Conservation (phyloP, 75 land plant species). For the Sequoia sempervirens region DNA sequence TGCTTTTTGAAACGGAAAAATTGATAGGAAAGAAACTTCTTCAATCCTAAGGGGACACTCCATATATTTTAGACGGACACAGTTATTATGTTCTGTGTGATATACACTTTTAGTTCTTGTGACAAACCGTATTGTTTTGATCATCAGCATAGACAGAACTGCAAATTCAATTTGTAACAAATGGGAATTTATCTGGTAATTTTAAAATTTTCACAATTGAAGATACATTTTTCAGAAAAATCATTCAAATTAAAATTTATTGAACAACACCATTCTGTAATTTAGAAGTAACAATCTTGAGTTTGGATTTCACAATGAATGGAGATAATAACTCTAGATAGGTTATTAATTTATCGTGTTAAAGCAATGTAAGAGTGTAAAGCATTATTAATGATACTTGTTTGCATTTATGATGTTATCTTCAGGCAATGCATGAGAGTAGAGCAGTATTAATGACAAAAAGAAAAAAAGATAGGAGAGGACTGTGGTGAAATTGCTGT, state of each 20-base stretch:
- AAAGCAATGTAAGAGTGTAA: too few relatives aligned
- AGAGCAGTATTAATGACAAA: too few relatives aligned
- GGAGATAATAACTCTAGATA: neutral
- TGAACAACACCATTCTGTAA: neutral
- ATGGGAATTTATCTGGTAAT: neutral
- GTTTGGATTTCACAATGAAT: neutral
- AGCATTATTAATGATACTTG: too few relatives aligned
- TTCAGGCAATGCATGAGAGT: too few relatives aligned
- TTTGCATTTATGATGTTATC: too few relatives aligned
- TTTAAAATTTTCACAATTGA: neutral
- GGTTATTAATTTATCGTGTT: neutral
- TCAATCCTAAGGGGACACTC: neutral
- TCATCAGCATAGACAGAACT: neutral
- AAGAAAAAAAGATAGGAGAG: too few relatives aligned
- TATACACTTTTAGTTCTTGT: neutral
- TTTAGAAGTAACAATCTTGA: neutral
- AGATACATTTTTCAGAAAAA: neutral
- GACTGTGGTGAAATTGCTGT: too few relatives aligned
- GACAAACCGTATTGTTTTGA: neutral
- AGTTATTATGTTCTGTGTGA: neutral
- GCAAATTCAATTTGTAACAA: neutral
- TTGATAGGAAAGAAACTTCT: constrained; percentile 52
- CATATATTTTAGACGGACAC: neutral
- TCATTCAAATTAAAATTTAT: neutral
- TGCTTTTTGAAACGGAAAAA: constrained; percentile 53